Conservation (phyloP, 345 rosid species). For the Rhodamnia rubescens region DNA sequence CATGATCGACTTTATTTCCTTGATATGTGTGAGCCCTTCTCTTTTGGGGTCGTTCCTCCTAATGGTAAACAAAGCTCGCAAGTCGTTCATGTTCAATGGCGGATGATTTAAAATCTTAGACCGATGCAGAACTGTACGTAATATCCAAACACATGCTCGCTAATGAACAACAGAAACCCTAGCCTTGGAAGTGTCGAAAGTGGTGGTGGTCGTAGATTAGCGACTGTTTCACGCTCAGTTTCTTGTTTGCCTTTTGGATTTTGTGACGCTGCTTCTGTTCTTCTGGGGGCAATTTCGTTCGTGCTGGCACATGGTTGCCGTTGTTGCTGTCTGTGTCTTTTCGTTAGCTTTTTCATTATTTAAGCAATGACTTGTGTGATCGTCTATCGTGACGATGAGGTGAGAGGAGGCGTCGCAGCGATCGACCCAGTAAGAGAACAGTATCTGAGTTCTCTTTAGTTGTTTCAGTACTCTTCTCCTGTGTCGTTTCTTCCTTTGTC, state of each 20-base stretch:
- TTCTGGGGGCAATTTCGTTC: not conserved
- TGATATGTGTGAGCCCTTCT: not conserved
- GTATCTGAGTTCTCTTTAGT: slow-evolving; percentile 1
- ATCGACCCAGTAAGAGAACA: not conserved
- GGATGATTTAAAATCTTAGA: not conserved
- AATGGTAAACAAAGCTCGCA: not conserved
- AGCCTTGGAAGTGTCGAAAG: not conserved
- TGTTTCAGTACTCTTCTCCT: slow-evolving; percentile 5
- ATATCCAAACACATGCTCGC: not conserved
- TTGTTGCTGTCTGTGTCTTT: slow-evolving; percentile 7
- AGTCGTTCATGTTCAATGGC: not conserved
- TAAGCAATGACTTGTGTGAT: not conserved
- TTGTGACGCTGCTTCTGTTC: not conserved
- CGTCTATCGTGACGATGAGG: not conserved
- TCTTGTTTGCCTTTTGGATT: not conserved
- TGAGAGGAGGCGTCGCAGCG: not conserved
- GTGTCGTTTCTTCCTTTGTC: slow-evolving; percentile 9
- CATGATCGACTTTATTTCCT: not conserved
- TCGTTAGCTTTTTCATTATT: not conserved
- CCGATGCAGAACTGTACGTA: not conserved
- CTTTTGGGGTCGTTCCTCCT: not conserved
- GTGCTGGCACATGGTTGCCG: not conserved
- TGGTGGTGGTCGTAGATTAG: not conserved
- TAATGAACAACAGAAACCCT: not conserved
- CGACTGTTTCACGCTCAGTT: not conserved